phyloP scores from a whole-genome alignment of 2,329 filamentous ascomycete genomes.

The Xylaria sp. region DNA sequence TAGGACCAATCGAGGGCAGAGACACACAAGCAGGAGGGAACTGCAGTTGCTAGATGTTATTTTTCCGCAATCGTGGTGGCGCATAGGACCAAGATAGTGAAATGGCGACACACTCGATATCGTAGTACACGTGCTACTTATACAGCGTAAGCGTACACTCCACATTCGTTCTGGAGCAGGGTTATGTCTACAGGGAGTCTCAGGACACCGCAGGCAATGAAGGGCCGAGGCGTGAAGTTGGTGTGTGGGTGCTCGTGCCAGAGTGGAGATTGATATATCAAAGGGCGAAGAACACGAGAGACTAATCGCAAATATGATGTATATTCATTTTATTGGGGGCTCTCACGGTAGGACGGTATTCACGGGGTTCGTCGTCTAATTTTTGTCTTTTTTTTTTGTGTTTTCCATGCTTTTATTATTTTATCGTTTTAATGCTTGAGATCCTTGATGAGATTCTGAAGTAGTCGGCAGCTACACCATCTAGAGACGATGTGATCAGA shows the following conservation, averaged over 20 bases:
- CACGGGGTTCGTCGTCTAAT: slow-evolving; percentile 13
- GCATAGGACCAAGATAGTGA: slow-evolving; percentile 21
- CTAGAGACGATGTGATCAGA: slow-evolving; percentile 23
- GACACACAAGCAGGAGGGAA: slow-evolving; percentile 62
- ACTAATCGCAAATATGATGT: slow-evolving; percentile 33
- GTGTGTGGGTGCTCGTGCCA: slow-evolving; percentile 2
- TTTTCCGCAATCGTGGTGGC: slow-evolving; percentile 18
- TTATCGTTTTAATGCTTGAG: slow-evolving; percentile 41
- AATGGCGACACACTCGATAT: slow-evolving; percentile 22
- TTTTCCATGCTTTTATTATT: slow-evolving; percentile 24
- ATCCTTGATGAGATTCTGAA: slow-evolving; percentile 33
- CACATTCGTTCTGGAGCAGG: slow-evolving; percentile 1
- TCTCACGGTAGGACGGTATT: slow-evolving; percentile 38
- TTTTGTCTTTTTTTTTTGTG: not conserved
- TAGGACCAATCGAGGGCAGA: slow-evolving; percentile 58
- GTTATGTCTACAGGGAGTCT: not conserved
- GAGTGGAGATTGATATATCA: slow-evolving; percentile 19
- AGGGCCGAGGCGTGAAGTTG: not conserved
- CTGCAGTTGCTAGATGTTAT: slow-evolving; percentile 59
- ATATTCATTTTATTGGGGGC: slow-evolving; percentile 40
- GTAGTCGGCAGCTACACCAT: slow-evolving; percentile 28
- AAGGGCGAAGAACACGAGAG: slow-evolving; percentile 14
- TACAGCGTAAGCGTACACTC: slow-evolving; percentile 6
- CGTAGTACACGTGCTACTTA: slow-evolving; percentile 22
- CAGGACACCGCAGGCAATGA: not conserved